Conservation (phyloP, 306 rosid species). For the Hippophae tibetana region DNA sequence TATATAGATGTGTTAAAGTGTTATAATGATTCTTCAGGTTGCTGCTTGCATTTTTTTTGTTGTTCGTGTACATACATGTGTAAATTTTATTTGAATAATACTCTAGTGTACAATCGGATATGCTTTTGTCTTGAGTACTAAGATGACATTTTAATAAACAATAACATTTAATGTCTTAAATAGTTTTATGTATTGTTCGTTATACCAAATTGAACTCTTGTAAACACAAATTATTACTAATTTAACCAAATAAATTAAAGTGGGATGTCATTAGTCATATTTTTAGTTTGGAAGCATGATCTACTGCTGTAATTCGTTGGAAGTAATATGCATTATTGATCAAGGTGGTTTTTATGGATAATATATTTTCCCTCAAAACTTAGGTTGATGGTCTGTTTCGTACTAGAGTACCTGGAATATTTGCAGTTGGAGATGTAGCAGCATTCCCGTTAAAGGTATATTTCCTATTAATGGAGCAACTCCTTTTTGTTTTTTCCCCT, state of each 20-base stretch:
- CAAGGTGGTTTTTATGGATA: not conserved
- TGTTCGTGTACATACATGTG: not conserved
- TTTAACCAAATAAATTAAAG: not conserved
- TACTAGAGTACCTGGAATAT: constrained; percentile 69
- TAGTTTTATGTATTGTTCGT: not conserved
- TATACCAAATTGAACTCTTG: not conserved
- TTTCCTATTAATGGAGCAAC: constrained; percentile 14
- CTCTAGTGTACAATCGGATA: too few species aligned
- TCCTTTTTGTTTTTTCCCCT: not conserved
- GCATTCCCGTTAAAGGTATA: constrained; percentile 82
- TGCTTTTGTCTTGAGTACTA: too few species aligned
- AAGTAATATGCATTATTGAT: not conserved
- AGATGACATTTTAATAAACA: too few species aligned
- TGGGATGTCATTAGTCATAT: not conserved
- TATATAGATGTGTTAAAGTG: not conserved
- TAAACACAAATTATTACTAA: not conserved
- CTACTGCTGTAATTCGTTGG: not conserved
- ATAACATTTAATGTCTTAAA: not conserved
- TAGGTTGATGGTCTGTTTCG: constrained; percentile 87
- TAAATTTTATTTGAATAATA: too few species aligned
- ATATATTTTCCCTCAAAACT: constrained; percentile 16
- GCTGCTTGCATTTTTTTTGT: not conserved
- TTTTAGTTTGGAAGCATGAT: not conserved
- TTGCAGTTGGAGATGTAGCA: constrained; percentile 85
- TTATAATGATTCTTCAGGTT: not conserved